Conservation (phyloP, 2,329 filamentous ascomycete species). For the Fusarium staphyleae region DNA sequence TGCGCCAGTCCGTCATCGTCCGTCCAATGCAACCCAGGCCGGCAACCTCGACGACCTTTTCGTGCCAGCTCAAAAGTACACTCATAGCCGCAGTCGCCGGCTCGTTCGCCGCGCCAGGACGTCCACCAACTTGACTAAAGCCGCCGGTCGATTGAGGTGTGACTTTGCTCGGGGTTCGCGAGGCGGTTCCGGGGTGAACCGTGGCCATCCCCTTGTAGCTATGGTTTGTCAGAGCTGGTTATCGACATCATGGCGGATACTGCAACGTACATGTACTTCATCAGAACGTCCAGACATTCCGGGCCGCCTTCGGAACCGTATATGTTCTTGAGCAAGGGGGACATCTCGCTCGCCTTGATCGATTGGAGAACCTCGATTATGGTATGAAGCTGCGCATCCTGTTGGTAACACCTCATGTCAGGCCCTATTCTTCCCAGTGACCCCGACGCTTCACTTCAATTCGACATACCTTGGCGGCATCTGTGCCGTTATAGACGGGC, state of each 20-base stretch:
- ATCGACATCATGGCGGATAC: not conserved
- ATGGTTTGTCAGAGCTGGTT: constrained; percentile 21
- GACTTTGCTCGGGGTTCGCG: constrained; percentile 54
- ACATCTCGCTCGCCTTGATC: constrained; percentile 97
- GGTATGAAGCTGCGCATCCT: constrained; percentile 87
- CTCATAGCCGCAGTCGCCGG: constrained; percentile 92
- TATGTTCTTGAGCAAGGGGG: constrained; percentile 81
- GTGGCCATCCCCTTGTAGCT: constrained; percentile 91
- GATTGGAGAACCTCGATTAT: constrained; percentile 94
- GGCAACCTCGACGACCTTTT: constrained; percentile 95
- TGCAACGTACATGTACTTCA: constrained; percentile 89
- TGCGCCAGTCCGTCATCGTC: constrained; percentile 95
- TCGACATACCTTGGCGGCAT: constrained; percentile 61
- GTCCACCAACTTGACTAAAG: constrained; percentile 78
- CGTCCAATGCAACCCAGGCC: constrained; percentile 90
- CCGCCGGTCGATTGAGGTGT: constrained; percentile 80
- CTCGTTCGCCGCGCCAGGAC: constrained; percentile 63
- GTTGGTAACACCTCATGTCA: constrained; percentile 20
- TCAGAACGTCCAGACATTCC: constrained; percentile 88
- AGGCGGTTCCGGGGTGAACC: constrained; percentile 50
- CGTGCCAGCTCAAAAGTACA: constrained; percentile 96
- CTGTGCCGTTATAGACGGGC: constrained; percentile 74
- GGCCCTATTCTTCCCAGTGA: not conserved
- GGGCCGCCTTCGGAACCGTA: constrained; percentile 79
- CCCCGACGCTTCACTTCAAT: not conserved